Evolutionary conservation across 768 basidiomycete genomes (phyloP).

Genomic region (Pleurotus ostreatus): DNA sequence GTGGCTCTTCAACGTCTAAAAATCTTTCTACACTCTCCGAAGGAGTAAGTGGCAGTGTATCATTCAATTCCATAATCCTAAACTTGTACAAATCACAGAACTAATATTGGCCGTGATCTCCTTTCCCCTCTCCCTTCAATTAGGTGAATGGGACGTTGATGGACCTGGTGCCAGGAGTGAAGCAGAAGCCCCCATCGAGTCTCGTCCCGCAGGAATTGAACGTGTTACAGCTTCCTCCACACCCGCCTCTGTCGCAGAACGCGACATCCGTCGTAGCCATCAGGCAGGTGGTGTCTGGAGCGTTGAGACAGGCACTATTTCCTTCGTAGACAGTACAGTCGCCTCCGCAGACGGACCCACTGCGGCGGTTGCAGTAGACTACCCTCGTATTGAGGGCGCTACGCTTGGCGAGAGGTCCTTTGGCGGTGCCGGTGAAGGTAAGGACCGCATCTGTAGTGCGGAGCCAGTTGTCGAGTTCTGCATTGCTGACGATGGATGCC

Average conservation of each 20-base stretch:
- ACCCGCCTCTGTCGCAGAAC: background rate
- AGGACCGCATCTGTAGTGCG: no score
- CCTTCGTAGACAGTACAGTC: background rate
- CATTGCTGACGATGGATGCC: no score
- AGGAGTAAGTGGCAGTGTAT: no score
- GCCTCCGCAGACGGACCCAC: background rate
- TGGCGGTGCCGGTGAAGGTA: no score
- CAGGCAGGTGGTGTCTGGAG: background rate
- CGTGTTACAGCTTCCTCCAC: background rate
- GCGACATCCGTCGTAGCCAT: background rate
- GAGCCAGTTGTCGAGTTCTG: no score
- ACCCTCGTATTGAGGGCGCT: background rate
- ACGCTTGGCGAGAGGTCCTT: background rate
- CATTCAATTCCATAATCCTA: no score
- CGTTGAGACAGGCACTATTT: background rate
- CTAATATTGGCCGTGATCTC: no score
- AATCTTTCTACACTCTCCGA: no score
- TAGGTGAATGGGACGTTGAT: background rate
- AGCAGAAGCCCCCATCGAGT: background rate
- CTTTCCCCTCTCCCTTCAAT: background rate
- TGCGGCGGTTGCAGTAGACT: background rate
- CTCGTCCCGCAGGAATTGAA: conserved; percentile 1
- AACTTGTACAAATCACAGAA: no score
- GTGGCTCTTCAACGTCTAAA: no score
- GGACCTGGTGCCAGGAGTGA: background rate